Conservation (phyloP, 78 protist species). For the Diacronema lutheri region DNA sequence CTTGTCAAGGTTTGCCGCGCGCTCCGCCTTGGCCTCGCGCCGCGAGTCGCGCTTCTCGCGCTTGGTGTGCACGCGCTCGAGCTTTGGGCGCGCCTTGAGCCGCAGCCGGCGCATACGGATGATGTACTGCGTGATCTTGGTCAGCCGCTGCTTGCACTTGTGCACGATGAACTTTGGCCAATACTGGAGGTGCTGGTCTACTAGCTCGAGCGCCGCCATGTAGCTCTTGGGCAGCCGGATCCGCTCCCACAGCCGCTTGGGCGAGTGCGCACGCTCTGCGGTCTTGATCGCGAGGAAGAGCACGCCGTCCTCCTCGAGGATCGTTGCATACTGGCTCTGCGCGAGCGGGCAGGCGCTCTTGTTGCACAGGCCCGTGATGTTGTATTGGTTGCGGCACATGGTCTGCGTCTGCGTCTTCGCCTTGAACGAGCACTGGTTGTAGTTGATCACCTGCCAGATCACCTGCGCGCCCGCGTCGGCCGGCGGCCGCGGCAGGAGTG, state of each 20-base stretch:
- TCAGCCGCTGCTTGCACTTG: conserved; percentile 83
- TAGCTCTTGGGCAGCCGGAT: conserved; percentile 77
- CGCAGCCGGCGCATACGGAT: conserved; percentile 84
- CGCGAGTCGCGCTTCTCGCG: conserved; percentile 72
- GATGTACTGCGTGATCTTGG: conserved; percentile 86
- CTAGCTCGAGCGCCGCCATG: conserved; percentile 49
- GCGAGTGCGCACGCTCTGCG: conserved; percentile 95
- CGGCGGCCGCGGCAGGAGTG: no score
- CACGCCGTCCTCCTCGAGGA: conserved; percentile 56
- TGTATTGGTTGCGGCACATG: conserved; percentile 91
- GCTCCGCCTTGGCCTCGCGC: conserved; percentile 67
- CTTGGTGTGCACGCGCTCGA: conserved; percentile 1
- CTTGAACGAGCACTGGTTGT: conserved; percentile 76
- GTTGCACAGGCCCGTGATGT: conserved; percentile 89
- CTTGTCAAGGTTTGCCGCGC: conserved; percentile 80
- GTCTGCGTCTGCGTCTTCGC: conserved; percentile 66
- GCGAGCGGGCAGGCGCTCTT: conserved; percentile 94
- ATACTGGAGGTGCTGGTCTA: conserved; percentile 75
- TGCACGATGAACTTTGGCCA: conserved; percentile 81
- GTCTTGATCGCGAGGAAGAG: conserved; percentile 92
- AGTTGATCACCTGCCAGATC: conserved; percentile 81
- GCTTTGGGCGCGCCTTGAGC: conserved; percentile 50
- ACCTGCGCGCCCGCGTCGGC: conserved; percentile 44
- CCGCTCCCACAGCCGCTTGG: conserved; percentile 84
- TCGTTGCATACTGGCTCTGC: conserved; percentile 71